These are phyloP conservation scores for Cercospora sojina DNA, from an alignment of 2,329 filamentous ascomycete species.

Conservation along the genomic window DNA sequence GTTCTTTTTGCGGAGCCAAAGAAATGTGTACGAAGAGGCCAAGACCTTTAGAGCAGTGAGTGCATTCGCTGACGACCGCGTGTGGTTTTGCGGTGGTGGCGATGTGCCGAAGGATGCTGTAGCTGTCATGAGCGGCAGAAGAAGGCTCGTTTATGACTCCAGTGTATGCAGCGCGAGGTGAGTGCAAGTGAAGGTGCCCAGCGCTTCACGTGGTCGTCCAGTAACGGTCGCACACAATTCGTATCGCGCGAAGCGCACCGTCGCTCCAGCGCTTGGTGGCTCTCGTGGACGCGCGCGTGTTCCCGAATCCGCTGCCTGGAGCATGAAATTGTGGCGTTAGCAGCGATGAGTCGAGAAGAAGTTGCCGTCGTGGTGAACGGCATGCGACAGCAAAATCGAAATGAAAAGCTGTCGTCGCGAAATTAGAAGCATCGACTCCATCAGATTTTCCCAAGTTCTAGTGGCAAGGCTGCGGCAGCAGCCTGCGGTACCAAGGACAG, in stretches of 20 bases:
- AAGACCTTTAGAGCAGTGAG: background rate
- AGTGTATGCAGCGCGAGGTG: background rate
- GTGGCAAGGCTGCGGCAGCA: conserved; percentile 7
- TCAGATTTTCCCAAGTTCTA: background rate
- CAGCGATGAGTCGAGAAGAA: too few relatives aligned
- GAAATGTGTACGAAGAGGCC: background rate
- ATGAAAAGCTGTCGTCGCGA: background rate
- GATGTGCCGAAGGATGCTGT: background rate
- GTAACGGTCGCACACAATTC: background rate
- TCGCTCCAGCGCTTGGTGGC: background rate
- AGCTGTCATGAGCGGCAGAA: background rate
- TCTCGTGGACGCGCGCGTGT: background rate
- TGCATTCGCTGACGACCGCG: background rate
- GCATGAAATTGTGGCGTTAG: background rate
- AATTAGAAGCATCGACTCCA: background rate
- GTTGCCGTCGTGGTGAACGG: too few relatives aligned
- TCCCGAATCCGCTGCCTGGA: background rate
- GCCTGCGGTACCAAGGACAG: conserved; percentile 1
- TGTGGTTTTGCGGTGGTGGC: background rate
- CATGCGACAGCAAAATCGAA: too few relatives aligned
- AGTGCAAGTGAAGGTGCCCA: background rate
- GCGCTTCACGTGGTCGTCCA: background rate
- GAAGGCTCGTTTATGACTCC: background rate
- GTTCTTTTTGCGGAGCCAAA: background rate
- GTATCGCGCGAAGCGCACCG: background rate